Conservation (phyloP, 1,139 yeast genomes). For the Protomyces pachydermus region DNA sequence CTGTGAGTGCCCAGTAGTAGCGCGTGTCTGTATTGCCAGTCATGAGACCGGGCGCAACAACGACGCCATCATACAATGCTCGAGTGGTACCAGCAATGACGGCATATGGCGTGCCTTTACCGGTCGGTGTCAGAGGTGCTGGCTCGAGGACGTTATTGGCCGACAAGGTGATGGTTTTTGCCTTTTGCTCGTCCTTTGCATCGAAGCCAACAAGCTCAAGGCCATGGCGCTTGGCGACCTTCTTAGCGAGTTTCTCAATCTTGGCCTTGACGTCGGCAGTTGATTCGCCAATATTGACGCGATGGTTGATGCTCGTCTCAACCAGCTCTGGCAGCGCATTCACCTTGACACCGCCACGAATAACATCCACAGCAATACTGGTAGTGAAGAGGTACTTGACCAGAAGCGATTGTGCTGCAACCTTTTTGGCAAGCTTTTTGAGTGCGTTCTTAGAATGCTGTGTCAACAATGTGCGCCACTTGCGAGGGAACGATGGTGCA, state of each 20-base stretch:
- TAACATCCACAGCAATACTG: slow-evolving; percentile 64
- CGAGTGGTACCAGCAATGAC: slow-evolving; percentile 54
- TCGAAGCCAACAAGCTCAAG: slow-evolving; percentile 46
- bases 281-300: slow-evolving; percentile 53
- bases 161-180: slow-evolving; percentile 28
- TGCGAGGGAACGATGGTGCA: slow-evolving; percentile 5
- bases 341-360: slow-evolving; percentile 64
- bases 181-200: slow-evolving; percentile 35
- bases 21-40: slow-evolving; percentile 78
- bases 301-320: slow-evolving; percentile 52
- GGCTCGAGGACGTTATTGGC: slow-evolving; percentile 45
- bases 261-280: slow-evolving; percentile 45
- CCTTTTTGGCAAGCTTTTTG: slow-evolving; percentile 1
- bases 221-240: slow-evolving; percentile 46
- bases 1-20: slow-evolving; percentile 44
- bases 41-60: slow-evolving; percentile 63
- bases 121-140: slow-evolving; percentile 54
- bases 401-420: background rate
- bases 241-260: slow-evolving; percentile 42
- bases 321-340: slow-evolving; percentile 73
- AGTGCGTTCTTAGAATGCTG: background rate
- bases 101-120: slow-evolving; percentile 50
- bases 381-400: slow-evolving; percentile 51
- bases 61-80: slow-evolving; percentile 50
- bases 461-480: slow-evolving; percentile 3